Conservation (phyloP, 192 early-diverging fungal genomes). For the Backusella westeae region DNA sequence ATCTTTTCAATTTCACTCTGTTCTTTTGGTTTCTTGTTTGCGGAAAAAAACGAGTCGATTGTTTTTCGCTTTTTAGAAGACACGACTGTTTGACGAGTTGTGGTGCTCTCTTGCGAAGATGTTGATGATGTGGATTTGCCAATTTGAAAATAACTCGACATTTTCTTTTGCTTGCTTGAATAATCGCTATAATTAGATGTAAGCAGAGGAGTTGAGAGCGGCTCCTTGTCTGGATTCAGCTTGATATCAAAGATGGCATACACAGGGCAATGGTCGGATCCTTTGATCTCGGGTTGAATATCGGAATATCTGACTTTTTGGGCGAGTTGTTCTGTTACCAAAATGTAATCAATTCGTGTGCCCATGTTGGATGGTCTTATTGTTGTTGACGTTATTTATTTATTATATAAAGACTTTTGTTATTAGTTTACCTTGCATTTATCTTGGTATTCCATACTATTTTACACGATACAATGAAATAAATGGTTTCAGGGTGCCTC, state of each 20-base stretch:
- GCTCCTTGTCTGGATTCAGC: not conserved
- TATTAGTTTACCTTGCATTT: conserved; percentile 54
- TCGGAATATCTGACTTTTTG: conserved; percentile 60
- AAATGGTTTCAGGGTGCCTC: no score
- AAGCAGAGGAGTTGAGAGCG: not conserved
- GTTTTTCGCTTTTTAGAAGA: not conserved
- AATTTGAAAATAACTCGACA: not conserved
- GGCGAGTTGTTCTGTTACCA: conserved; percentile 48
- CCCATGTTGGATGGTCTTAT: conserved; percentile 31
- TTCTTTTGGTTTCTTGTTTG: not conserved
- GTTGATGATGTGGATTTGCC: not conserved
- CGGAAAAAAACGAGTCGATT: not conserved
- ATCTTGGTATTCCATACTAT: conserved; percentile 74
- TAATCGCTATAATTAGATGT: not conserved
- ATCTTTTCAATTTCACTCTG: not conserved
- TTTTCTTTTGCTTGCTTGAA: not conserved
- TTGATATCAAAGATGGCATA: conserved; percentile 7
- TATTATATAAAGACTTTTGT: conserved; percentile 15
- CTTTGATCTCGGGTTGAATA: conserved; percentile 58
- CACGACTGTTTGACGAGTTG: no score
- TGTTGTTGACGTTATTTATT: not conserved
- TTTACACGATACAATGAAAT: not conserved
- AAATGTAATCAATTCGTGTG: conserved; percentile 77
- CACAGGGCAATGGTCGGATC: conserved; percentile 85
- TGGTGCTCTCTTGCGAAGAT: not conserved